phyloP scores from a whole-genome alignment of 768 basidiomycete genomes.

The Russula compacta region DNA sequence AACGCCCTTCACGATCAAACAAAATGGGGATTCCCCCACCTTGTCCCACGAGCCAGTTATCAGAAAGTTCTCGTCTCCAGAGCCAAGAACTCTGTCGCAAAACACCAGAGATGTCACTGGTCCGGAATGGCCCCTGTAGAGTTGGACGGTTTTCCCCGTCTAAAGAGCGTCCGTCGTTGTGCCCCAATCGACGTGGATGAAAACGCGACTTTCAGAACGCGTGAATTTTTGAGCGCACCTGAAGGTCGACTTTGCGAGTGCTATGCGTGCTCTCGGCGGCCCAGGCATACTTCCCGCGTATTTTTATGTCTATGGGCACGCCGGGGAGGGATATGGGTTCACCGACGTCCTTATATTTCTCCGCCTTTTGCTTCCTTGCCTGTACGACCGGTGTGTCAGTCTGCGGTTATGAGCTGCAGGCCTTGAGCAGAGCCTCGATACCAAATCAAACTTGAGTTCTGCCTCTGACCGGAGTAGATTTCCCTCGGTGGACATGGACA shows the following conservation, averaged over 20 bases:
- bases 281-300: slow-evolving; percentile 66
- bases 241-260: slow-evolving; percentile 62
- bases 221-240: slow-evolving; percentile 37
- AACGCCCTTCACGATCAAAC: not conserved
- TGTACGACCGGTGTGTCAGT: slow-evolving; percentile 23
- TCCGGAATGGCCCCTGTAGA: slow-evolving; percentile 78
- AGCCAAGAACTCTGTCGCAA: slow-evolving; percentile 34
- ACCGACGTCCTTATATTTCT: slow-evolving; percentile 62
- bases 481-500: not conserved
- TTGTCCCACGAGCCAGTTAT: slow-evolving; percentile 95
- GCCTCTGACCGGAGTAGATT: slow-evolving; percentile 24
- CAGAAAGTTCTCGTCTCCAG: slow-evolving; percentile 42
- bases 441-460: slow-evolving; percentile 54
- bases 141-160: slow-evolving; percentile 71
- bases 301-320: slow-evolving; percentile 62
- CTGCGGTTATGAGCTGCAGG: not conserved
- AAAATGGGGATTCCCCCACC: slow-evolving; percentile 27
- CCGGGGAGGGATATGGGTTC: slow-evolving; percentile 68
- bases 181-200: not conserved
- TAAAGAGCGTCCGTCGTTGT: slow-evolving; percentile 26
- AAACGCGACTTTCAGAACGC: not conserved
- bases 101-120: slow-evolving; percentile 84
- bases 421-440: slow-evolving; percentile 21
- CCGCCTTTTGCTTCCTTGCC: slow-evolving; percentile 67
- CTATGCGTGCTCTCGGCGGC: slow-evolving; percentile 80